Percentiles rank a stretch among this genome's conserved stretches.
Evolutionary conservation across 371 early-diverging fungal species (phyloP).

Genomic region (Neoconidiobolus thromboides): DNA sequence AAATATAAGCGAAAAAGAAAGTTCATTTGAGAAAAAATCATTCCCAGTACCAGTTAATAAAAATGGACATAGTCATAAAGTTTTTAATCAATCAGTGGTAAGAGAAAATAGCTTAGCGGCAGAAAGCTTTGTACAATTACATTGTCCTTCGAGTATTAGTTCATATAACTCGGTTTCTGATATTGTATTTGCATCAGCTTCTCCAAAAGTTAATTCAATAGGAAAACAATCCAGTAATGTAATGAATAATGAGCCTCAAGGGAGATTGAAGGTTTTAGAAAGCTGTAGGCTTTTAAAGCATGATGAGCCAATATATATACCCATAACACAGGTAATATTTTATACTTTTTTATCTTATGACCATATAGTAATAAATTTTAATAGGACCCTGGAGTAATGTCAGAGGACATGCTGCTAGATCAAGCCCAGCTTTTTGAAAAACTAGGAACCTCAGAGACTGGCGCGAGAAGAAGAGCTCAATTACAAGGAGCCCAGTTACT

Average conservation of each 20-base stretch:
- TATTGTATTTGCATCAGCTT: not conserved
- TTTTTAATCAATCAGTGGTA: not conserved
- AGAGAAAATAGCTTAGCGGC: slow-evolving; percentile 1
- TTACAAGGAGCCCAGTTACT: slow-evolving; percentile 60
- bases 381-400: slow-evolving; percentile 59
- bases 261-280: not conserved
- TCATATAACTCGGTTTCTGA: slow-evolving; percentile 1
- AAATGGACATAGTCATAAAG: not conserved
- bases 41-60: not conserved
- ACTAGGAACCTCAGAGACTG: slow-evolving; percentile 49
- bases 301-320: slow-evolving; percentile 28
- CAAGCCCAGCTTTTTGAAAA: slow-evolving; percentile 57
- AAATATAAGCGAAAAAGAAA: no score
- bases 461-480: slow-evolving; percentile 50
- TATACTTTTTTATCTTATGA: not conserved
- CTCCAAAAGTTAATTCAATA: not conserved
- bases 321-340: slow-evolving; percentile 35
- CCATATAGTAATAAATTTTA: not conserved
- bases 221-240: not conserved
- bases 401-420: slow-evolving; percentile 74
- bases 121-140: slow-evolving; percentile 5
- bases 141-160: not conserved
- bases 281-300: not conserved
- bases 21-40: not conserved
- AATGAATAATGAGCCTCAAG: not conserved